Conservation (phyloP, 1,284 basidiomycete genomes). For the Athelia sp. region DNA sequence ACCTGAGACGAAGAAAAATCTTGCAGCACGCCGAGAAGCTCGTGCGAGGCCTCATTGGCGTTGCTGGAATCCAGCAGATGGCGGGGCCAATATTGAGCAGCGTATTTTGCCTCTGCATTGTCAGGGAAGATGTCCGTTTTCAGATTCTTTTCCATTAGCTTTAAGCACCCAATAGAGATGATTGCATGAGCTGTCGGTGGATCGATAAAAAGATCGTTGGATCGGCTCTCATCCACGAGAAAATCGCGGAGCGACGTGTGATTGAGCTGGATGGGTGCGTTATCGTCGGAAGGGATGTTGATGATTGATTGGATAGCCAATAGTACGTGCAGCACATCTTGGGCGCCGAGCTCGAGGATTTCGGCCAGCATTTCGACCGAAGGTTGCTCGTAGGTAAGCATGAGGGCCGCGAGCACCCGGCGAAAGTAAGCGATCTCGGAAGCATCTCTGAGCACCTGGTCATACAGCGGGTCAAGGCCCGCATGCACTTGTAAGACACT, state of each 20-base stretch:
- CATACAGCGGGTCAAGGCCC: background rate
- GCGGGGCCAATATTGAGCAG: too few relatives aligned
- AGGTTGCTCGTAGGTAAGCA: background rate
- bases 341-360: background rate
- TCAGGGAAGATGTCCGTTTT: too few relatives aligned
- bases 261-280: background rate
- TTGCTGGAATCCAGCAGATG: too few relatives aligned
- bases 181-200: background rate
- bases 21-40: too few relatives aligned
- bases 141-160: background rate
- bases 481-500: background rate
- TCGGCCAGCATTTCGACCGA: background rate
- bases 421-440: background rate
- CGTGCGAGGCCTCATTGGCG: too few relatives aligned
- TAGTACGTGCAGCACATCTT: background rate
- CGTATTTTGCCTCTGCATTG: too few relatives aligned
- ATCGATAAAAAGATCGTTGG: background rate
- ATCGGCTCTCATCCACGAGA: background rate
- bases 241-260: background rate
- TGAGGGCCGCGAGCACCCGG: background rate
- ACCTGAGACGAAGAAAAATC: too few relatives aligned
- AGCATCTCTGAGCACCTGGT: background rate
- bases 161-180: background rate
- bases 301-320: background rate
- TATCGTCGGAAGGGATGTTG: background rate